Evolutionary conservation across 371 early-diverging fungal genomes (phyloP), one percentile per base, ranked within the genome.

Genomic region (Dipsacomyces acuminosporus): DNA sequence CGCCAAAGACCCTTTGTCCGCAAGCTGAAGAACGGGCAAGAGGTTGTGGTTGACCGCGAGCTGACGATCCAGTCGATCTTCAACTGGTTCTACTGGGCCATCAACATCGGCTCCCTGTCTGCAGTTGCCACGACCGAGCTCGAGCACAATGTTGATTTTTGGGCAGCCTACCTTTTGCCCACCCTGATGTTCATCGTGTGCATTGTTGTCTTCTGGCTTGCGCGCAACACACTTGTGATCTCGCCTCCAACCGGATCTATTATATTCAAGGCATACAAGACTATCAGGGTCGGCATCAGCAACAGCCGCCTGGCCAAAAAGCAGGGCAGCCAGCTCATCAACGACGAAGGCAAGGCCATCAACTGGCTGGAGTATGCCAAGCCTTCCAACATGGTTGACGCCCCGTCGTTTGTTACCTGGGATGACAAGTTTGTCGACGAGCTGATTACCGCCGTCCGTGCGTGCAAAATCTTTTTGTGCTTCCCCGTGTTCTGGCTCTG

Each of bases 401-500:
- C 71, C 17, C 48, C 64, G 7, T 11, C 38, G 13, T 54, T 51
- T 0, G 70, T 61, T 22, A 74, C 73, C 24, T 88, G 88, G 88
- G 80, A 83, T 49, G 82, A 85, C 71, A 69, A 76, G 48, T 88
- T 87, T 61, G 84, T 88, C n/a, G 76, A 82, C 21, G 87, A 86
- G 66, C 72, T 88, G 59, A 76, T 76, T 59, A 73, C 75, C 42
- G 74, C 84, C 6, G 67, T 86, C 40, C 73, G 75, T 23, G 85
- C 88, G 34, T 87, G 84, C 76, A 75, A 79, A 54, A 82, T 88
- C 17, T 87, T 90, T 64, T 58, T 77, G 45, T 82, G 82, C 76
- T 87, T 73, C 58, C 86, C 87, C 17, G 61, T 90, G 46, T 90
- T 82, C 78, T 90, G 90, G 90, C 79, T 84, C 20, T 78, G 83